Percentiles rank a stretch among this genome's conserved stretches.
phyloP scores from a whole-genome alignment of 2,329 filamentous ascomycete genomes.

The Xylariaceae sp. region DNA sequence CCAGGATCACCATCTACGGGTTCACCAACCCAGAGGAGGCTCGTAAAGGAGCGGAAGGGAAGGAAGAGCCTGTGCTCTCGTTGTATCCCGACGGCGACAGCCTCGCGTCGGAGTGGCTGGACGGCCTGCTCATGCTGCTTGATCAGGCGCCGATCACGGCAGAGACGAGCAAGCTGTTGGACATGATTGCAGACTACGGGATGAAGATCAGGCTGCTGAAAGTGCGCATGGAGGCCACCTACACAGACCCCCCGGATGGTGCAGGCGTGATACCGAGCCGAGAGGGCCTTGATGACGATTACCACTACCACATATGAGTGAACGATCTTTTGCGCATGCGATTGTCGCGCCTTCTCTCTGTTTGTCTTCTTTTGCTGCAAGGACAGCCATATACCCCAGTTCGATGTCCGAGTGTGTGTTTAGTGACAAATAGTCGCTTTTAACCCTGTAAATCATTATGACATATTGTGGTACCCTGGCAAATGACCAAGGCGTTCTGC shows the following conservation, averaged over 20 bases:
- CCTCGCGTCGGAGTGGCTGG: slow-evolving; percentile 91
- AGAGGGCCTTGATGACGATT: slow-evolving; percentile 85
- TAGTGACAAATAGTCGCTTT: too few relatives aligned
- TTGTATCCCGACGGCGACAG: slow-evolving; percentile 75
- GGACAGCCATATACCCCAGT: too few relatives aligned
- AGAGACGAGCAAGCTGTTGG: slow-evolving; percentile 86
- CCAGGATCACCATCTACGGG: slow-evolving; percentile 89
- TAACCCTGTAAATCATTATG: too few relatives aligned
- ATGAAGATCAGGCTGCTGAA: slow-evolving; percentile 90
- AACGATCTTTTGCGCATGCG: neutral
- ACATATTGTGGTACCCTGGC: too few relatives aligned
- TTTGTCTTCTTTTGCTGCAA: too few relatives aligned
- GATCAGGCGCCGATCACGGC: slow-evolving; percentile 96
- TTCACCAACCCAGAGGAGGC: slow-evolving; percentile 45
- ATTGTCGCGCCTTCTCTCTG: slow-evolving; percentile 1
- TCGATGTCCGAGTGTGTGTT: too few relatives aligned
- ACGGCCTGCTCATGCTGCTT: slow-evolving; percentile 89
- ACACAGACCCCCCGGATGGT: slow-evolving; percentile 62
- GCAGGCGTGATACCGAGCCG: slow-evolving; percentile 73
- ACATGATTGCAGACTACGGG: slow-evolving; percentile 82
- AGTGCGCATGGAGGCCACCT: slow-evolving; percentile 73
- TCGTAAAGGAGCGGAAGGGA: slow-evolving; percentile 33
- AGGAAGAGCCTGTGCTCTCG: slow-evolving; percentile 73
- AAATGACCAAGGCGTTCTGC: too few relatives aligned
- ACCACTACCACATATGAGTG: slow-evolving; percentile 80